Evolutionary conservation across 1,284 basidiomycete species (phyloP), one percentile per base, ranked within the genome.

Genomic region (Moesziomyces sp.): DNA sequence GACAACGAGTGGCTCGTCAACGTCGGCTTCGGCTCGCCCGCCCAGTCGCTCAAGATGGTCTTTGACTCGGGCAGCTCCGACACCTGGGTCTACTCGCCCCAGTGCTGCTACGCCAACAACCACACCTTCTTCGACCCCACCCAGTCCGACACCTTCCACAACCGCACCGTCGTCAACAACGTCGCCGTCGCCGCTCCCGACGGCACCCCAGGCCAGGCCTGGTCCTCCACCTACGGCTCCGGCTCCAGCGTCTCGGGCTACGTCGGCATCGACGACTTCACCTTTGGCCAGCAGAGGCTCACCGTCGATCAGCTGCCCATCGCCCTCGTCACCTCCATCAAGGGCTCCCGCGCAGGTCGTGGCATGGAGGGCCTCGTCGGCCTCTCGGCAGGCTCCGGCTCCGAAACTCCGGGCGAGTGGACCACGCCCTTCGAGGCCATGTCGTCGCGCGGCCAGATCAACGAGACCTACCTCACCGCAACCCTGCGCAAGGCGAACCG

Each of bases 1-100:
- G 75, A 79, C 59, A 79, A 77, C 58, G 77, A 79, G 59, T 78
- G 66, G 66, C 71, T 79, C 54, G 73, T 78, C 61, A 59, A 76
- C 14, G 63, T 78, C 62, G 69, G 67, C 26, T 73, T 76, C 23
- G 77, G 77, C 45, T 75, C 72, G 1, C 44, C 16, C 10, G 23
- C 62, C 14, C 75, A 77, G 53, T 35, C 50, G 19, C 69, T 77
- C 30, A 55, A 75, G 55, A 50, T 77, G 50, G 76, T 79, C 45
- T 66, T 79, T 53, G 77, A 79, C 64, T 59, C 72, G 24, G 77
- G 77, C 46, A 72, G 66, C 33, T 53, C 76, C 10, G 74, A 74
- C 65, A 67, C 73, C 42, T 78, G 73, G 73, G 65, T 74, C 43
- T 79, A 76, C 59, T 72, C 69, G 14, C 75, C 75, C n/a, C 52